These are phyloP conservation scores for Daedalea quercina DNA, from an alignment of 768 basidiomycete genomes.

Conservation along the genomic window DNA sequence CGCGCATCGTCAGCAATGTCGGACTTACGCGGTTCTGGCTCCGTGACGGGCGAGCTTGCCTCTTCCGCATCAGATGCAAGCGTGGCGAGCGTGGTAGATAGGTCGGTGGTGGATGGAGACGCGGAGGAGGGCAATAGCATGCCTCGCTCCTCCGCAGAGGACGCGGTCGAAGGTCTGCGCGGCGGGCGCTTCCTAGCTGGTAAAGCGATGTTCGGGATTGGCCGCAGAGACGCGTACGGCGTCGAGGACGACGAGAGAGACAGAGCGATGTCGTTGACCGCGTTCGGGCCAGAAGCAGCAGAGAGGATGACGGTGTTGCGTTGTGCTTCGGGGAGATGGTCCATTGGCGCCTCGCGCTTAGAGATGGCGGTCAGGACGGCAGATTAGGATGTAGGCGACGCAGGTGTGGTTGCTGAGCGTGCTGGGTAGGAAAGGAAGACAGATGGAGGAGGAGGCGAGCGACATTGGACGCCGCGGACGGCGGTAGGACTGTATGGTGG, in stretches of 20 bases:
- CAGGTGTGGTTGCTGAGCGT: neutral
- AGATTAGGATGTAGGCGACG: neutral
- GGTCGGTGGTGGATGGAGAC: conserved; percentile 12
- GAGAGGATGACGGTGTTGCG: neutral
- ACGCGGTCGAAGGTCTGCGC: conserved; percentile 37
- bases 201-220: neutral
- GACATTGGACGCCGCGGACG: neutral
- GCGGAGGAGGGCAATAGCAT: conserved; percentile 34
- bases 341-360: neutral
- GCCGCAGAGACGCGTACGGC: neutral
- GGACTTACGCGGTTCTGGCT: neutral
- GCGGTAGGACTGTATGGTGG: neutral
- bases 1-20: conserved; percentile 6
- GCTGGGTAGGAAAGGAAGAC: neutral
- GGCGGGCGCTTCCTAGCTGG: conserved; percentile 13
- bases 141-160: conserved; percentile 34
- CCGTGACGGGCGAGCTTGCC: neutral
- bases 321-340: neutral
- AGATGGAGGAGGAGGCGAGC: neutral
- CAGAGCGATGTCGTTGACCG: neutral
- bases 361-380: neutral
- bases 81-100: conserved; percentile 7
- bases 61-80: conserved; percentile 1
- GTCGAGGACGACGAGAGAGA: neutral
- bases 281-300: neutral